These are phyloP conservation scores for Catunica adiposa DNA, from an alignment of 2,329 filamentous ascomycete species.

Conservation along the genomic window DNA sequence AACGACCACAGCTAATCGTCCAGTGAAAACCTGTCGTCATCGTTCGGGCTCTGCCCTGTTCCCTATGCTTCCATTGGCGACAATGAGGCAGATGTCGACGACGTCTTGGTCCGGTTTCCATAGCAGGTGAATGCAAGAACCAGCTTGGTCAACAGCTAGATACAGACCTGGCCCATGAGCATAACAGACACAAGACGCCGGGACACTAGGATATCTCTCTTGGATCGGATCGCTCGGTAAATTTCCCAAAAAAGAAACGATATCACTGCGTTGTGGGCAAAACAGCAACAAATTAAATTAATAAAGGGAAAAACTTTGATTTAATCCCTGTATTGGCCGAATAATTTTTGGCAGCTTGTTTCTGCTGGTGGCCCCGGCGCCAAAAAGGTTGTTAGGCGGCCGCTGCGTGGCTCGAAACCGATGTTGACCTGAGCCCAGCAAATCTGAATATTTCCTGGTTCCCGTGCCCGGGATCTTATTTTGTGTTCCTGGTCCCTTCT, in stretches of 20 bases:
- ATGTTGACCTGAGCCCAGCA: not conserved
- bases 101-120: not conserved
- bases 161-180: not conserved
- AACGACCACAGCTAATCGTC: not conserved
- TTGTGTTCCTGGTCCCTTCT: not conserved
- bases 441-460: not conserved
- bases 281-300: not conserved
- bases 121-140: not conserved
- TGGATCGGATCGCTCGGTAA: not conserved
- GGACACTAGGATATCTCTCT: not conserved
- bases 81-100: not conserved
- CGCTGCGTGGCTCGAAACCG: not conserved
- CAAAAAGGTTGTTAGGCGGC: not conserved
- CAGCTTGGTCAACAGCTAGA: not conserved
- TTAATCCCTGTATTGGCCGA: not conserved
- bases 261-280: not conserved
- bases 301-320: not conserved
- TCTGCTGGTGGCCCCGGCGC: not conserved
- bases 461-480: not conserved
- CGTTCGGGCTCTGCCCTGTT: not conserved
- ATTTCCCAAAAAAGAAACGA: not conserved
- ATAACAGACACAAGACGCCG: not conserved
- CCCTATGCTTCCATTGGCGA: not conserved
- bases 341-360: not conserved
- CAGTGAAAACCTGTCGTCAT: too few species aligned